Conservation (phyloP, 2,329 filamentous ascomycete genomes). For the Celoporthe dispersa region DNA sequence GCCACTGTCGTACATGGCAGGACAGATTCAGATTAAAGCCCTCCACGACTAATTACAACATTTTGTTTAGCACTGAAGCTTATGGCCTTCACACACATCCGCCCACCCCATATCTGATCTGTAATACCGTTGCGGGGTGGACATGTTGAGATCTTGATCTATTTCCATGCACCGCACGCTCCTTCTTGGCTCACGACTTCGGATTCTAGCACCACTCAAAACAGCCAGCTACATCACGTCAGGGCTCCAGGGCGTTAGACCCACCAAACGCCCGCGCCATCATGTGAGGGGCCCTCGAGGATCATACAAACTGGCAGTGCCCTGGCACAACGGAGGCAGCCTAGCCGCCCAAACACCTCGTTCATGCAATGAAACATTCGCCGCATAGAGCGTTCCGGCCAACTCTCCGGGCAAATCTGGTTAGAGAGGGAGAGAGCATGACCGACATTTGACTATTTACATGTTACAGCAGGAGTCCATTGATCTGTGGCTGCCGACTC, state of each 20-base stretch:
- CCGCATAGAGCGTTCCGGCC: background rate
- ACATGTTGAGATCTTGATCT: background rate
- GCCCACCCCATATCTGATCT: background rate
- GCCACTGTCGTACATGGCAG: background rate
- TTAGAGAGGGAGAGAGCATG: background rate
- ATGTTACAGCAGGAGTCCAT: background rate
- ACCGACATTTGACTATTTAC: background rate
- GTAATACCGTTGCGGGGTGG: background rate
- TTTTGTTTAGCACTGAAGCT: background rate
- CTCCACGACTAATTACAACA: background rate
- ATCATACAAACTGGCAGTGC: background rate
- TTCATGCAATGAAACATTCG: conserved; percentile 3
- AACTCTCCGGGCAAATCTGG: background rate
- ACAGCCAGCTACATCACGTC: background rate
- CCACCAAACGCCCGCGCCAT: background rate
- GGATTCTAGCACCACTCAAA: background rate
- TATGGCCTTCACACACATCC: no score
- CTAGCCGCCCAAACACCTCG: conserved; percentile 9
- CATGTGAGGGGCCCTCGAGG: background rate
- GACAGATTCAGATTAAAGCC: background rate
- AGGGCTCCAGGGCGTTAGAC: background rate
- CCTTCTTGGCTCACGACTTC: background rate
- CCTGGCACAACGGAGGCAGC: conserved; percentile 1
- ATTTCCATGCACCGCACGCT: background rate
- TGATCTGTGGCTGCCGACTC: background rate